Base-by-base conservation (phyloP, 805 yeast species). In the Metschnikowia gelsemii region DNA sequence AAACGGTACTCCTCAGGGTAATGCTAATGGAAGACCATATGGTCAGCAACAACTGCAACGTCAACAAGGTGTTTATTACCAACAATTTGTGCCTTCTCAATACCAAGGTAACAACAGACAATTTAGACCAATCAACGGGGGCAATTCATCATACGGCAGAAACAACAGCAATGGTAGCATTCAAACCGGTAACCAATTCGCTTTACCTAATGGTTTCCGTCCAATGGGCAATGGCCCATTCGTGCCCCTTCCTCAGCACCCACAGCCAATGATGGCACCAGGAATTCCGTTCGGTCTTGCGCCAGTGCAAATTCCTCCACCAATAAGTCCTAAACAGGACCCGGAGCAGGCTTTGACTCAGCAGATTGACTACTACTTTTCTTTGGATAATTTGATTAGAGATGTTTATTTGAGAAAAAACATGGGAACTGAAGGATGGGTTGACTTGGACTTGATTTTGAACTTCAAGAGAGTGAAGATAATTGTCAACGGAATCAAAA, bases 281-380 rank as follows among this genome's bases (percentile, higher is more conserved):
- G 52, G 50, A 8, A 38, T 51, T 35, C 55, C 54, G 5, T 51
- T 31, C 24, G 52, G 48, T 17, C 45, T 52, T 18, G 33, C 49
- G 30, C 56, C 56, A n/a, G 49, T 51, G 23, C 66, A 59, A 42
- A 64, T 68, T 19, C 74, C 75, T 14, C 75, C 75, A 18, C 74
- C 75, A 40, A 70, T 70, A 48, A 67, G 73, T 34, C 73, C 74
- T 16, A 66, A 70, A 52, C 74, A 70, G 52, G 69, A 68, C 45
- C 75, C 74, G 22, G 62, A 60, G 45, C 63, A 63, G 49, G 75
- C 75, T 26, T 70, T 70, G 52, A 61, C 55, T 49, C 62, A 66
- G 45, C 98, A 90, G 71, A 70, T 91, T 38, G 93, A 87, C 59
- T 93, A 93, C 71, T 93, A 93, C 64, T 86, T 93, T 68, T 83